These are phyloP conservation scores for Secale cereale DNA, from an alignment of 176 grass and related monocot genomes.

Conservation along the genomic window DNA sequence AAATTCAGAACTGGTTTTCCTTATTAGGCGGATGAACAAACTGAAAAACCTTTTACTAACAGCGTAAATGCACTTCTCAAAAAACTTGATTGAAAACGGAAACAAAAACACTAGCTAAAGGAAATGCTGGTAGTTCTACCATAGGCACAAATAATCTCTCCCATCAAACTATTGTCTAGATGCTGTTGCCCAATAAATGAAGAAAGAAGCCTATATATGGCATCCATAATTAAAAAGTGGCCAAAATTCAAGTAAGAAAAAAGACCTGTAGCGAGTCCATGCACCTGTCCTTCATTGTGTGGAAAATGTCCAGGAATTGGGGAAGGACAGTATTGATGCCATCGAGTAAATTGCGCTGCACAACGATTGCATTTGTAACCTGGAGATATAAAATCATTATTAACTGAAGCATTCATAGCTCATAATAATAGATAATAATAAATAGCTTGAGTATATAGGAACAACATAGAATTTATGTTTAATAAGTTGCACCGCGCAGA, in stretches of 20 bases:
- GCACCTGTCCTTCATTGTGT: constrained; percentile 84
- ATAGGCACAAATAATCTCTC: background rate
- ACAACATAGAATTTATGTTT: background rate
- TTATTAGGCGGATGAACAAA: constrained; percentile 2
- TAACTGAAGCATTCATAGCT: constrained; percentile 8
- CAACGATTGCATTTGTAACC: constrained; percentile 80
- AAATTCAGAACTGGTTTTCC: background rate
- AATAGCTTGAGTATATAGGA: background rate
- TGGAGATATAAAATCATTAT: constrained; percentile 43
- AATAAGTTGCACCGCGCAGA: constrained; percentile 6
- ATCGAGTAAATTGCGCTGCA: constrained; percentile 60
- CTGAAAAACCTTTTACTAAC: constrained; percentile 9
- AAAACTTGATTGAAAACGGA: background rate
- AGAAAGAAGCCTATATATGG: background rate
- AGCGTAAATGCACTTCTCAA: background rate
- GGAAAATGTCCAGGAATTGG: constrained; percentile 78
- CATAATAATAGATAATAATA: constrained; percentile 29
- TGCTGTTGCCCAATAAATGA: background rate
- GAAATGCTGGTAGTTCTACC: background rate
- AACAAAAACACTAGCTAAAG: background rate
- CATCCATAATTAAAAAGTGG: background rate
- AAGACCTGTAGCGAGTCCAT: constrained; percentile 83
- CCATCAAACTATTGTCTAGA: constrained; percentile 25
- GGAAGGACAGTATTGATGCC: constrained; percentile 51
- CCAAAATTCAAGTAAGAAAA: background rate